These are phyloP conservation scores for Calendula officinalis DNA, from an alignment of 129 eudicot species.

Conservation along the genomic window DNA sequence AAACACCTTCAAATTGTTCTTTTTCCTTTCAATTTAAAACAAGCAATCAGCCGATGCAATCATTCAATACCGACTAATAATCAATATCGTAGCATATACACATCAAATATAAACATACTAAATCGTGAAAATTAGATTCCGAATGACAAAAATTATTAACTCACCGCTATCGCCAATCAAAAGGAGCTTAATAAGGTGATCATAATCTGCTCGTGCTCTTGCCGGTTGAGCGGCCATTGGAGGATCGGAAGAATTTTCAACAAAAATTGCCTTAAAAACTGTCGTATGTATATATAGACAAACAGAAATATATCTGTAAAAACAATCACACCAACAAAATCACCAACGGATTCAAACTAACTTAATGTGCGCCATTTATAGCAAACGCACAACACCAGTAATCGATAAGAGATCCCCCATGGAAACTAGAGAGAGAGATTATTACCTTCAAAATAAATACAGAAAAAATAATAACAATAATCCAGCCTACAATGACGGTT, in stretches of 20 bases:
- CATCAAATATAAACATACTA: not conserved
- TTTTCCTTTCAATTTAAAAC: not conserved
- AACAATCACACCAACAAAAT: slow-evolving; percentile 16
- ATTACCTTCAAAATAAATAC: slow-evolving; percentile 19
- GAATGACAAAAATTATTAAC: not conserved
- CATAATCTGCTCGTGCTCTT: slow-evolving; percentile 75
- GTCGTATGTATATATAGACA: slow-evolving; percentile 22
- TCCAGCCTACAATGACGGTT: slow-evolving; percentile 21
- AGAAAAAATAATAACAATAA: not conserved
- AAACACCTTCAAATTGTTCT: not conserved
- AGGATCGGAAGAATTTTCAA: slow-evolving; percentile 19
- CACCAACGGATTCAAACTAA: slow-evolving; percentile 13
- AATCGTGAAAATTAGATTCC: slow-evolving; percentile 4
- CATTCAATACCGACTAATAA: slow-evolving; percentile 1
- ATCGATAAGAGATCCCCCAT: slow-evolving; percentile 23
- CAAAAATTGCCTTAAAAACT: slow-evolving; percentile 14
- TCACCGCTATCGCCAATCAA: slow-evolving; percentile 84
- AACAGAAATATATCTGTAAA: slow-evolving; percentile 17
- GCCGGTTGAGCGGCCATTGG: slow-evolving; percentile 86
- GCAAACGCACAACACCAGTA: slow-evolving; percentile 17
- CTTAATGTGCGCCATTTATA: slow-evolving; percentile 10
- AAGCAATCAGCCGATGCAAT: not conserved
- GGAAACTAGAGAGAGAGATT: slow-evolving; percentile 2
- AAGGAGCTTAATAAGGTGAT: slow-evolving; percentile 84
- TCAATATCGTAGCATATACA: slow-evolving; percentile 2